Percentiles rank a stretch among this genome's conserved stretches.
Conservation (phyloP, 208 protist species). For the Trypanosomatidae sp. region DNA sequence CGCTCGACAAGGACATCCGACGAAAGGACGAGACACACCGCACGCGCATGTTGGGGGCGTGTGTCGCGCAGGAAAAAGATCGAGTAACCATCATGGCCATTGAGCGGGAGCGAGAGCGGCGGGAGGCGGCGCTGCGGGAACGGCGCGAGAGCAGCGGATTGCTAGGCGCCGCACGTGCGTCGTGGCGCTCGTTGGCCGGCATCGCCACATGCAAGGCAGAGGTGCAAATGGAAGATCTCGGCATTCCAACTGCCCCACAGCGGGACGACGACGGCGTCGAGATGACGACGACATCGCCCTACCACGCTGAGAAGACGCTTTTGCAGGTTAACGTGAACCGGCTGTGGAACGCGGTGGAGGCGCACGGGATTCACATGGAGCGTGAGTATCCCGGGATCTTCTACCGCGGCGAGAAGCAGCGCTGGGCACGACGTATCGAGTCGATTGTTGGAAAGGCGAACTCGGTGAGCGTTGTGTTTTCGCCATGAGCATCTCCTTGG, state of each 20-base stretch:
- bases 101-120: slow-evolving; percentile 20
- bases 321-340: slow-evolving; percentile 45
- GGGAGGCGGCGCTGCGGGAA: slow-evolving; percentile 14
- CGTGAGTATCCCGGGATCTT: slow-evolving; percentile 56
- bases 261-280: slow-evolving; percentile 39
- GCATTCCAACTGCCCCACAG: slow-evolving; percentile 16
- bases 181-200: slow-evolving; percentile 29
- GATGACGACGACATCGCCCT: slow-evolving; percentile 55
- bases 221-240: slow-evolving; percentile 33
- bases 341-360: slow-evolving; percentile 61
- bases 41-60: slow-evolving; percentile 25
- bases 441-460: slow-evolving; percentile 53
- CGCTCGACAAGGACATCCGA: slow-evolving; percentile 56
- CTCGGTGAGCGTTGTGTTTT: slow-evolving; percentile 73
- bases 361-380: slow-evolving; percentile 65
- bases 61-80: slow-evolving; percentile 32
- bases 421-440: slow-evolving; percentile 37
- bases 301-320: slow-evolving; percentile 46
- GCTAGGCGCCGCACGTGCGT: slow-evolving; percentile 25
- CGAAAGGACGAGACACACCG: slow-evolving; percentile 67
- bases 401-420: slow-evolving; percentile 56
- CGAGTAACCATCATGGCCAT: slow-evolving; percentile 28
- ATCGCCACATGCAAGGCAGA: slow-evolving; percentile 66
- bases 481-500: slow-evolving; percentile 17
- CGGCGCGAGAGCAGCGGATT: slow-evolving; percentile 21